Base-by-base conservation (phyloP, 768 basidiomycete genomes). In the Tulasnella sp. region DNA sequence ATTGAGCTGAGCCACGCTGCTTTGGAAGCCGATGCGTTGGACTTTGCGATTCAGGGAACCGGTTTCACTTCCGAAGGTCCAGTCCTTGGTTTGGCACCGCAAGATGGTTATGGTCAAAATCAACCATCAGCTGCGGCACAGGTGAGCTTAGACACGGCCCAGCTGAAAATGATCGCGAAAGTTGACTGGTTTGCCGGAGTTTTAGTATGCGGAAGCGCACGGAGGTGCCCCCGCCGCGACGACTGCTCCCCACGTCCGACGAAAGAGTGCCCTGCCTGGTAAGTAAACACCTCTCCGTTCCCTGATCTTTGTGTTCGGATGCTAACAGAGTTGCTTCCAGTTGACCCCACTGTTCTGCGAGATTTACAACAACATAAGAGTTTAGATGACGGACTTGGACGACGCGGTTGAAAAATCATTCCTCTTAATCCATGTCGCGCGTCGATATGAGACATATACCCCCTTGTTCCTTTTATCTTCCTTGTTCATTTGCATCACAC, bases 201-300 rank as follows among this genome's bases (percentile, higher is more conserved):
- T 79, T 73, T 78, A 80, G 81, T 89, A 91, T 78, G 89, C 90
- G 81, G 89, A 89, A 80, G 85, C 88, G 76, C 85, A 87, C 78
- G 89, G 91, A 57, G 46, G 61, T 26, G 37, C 32, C 35, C 48
- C 48, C 18, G 75, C 75, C n/a, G 29, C 73, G 7, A 48, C 73
- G 29, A 48, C 73, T 15, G 67, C 61, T 29, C 88, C 95, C 75
- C 97, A 99, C 85, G 90, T 96, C 44, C 91, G 97, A 81, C 89
- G 97, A 84, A 98, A 96, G 87, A 97, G 95, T 82, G 96, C 97
- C 70, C 87, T 98, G 79, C 96, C 95, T 86, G 92, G 94, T 94
- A 83, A 76, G 83, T 82, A 10, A 29, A 40, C 18, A 35, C 0
- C 20, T 26, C 40, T 26, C 7, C 18, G 44, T 18, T 11, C 35